These are phyloP conservation scores for Psidium friedrichsthalianum DNA, from an alignment of 345 rosid genomes.

Conservation along the genomic window DNA sequence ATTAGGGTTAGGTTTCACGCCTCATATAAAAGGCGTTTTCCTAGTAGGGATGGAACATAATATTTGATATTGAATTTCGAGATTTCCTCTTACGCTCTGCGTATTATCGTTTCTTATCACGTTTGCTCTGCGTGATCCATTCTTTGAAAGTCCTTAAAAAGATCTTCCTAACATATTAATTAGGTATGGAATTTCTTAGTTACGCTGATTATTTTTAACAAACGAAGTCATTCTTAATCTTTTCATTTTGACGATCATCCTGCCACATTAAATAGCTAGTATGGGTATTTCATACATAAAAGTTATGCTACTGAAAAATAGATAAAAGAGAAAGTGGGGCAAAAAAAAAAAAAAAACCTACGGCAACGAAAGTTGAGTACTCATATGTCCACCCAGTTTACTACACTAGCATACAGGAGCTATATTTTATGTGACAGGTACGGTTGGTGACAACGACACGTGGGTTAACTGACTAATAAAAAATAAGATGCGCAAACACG, in stretches of 20 bases:
- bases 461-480: not conserved
- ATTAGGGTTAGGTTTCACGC: no score
- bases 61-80: no score
- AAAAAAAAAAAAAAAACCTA: not conserved
- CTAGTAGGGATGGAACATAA: no score
- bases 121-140: no score
- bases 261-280: not conserved
- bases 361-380: not conserved
- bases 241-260: not conserved
- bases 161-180: not conserved
- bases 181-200: not conserved
- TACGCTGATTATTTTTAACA: not conserved
- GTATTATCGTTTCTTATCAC: no score
- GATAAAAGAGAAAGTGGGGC: not conserved
- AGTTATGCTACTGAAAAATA: not conserved
- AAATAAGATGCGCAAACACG: not conserved
- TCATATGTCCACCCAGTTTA: not conserved
- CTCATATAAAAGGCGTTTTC: no score
- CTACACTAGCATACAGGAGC: not conserved
- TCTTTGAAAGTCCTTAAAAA: not conserved
- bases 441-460: no score
- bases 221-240: not conserved
- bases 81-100: no score
- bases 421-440: accelerated
- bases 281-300: not conserved